Conservation (phyloP, 805 yeast species). For the Sungouiella thailandica region DNA sequence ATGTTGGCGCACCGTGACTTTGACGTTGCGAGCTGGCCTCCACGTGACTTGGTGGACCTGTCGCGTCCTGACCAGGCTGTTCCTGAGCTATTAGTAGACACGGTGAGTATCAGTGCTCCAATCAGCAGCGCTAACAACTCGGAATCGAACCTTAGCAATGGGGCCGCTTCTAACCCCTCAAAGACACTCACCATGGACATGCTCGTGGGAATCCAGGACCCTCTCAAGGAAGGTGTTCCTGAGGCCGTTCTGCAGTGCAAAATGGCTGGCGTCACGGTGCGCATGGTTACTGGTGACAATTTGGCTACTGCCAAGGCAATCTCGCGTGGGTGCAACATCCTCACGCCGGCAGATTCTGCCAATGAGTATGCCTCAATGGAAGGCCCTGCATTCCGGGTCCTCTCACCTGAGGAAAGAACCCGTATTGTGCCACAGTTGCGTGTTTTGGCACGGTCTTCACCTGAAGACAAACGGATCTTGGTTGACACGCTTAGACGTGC, state of each 20-base stretch:
- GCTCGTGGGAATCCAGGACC: constrained; percentile 92
- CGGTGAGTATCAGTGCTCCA: constrained; percentile 10
- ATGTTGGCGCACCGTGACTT: constrained; percentile 82
- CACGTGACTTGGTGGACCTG: constrained; percentile 36
- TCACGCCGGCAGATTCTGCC: constrained; percentile 45
- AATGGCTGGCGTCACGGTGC: constrained; percentile 86
- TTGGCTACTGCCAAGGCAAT: constrained; percentile 88
- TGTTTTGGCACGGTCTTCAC: constrained; percentile 91
- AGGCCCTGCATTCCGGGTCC: constrained; percentile 81
- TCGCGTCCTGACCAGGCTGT: constrained; percentile 37
- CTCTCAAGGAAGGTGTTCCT: constrained; percentile 84
- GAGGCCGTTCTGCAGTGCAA: constrained; percentile 84
- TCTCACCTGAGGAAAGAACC: constrained; percentile 52
- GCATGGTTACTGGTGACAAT: constrained; percentile 99
- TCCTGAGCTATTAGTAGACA: constrained; percentile 25
- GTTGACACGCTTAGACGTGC: constrained; percentile 73
- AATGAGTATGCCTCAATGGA: constrained; percentile 73
- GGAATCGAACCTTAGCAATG: too few species aligned
- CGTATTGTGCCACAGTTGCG: constrained; percentile 66
- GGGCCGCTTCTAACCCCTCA: too few species aligned
- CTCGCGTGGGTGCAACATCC: constrained; percentile 79
- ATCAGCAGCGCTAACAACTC: constrained; percentile 12
- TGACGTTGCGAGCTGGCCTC: constrained; percentile 59
- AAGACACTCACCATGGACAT: constrained; percentile 43
- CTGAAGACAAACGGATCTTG: constrained; percentile 86